Base-by-base conservation (phyloP, 768 basidiomycete species). In the Kwoniella dejecticola region DNA sequence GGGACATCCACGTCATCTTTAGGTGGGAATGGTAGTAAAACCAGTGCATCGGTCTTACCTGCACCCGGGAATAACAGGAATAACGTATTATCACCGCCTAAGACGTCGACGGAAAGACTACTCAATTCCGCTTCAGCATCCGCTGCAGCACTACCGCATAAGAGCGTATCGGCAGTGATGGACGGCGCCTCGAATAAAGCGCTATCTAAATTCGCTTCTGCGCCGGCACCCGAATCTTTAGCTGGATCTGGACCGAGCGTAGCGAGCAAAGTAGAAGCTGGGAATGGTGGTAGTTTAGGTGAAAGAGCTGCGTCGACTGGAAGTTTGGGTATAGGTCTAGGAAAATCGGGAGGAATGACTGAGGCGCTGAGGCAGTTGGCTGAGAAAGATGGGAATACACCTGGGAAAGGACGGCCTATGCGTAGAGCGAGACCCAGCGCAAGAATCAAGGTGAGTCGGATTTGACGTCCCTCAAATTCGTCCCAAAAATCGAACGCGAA, bases 81-180 rank as follows among this genome's bases (percentile, higher is more conserved):
- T 29, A 56, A 64, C 49, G 57, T 55, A 6, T 55, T 73, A 8
- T 73, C 71, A 17, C 71, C 71, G 2, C 71, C 71, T 5, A 67
- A 64, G 36, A 31, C 42, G 2, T 55, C 65, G 40, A 68, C 71
- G 2, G 66, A 64, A 33, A 57, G 71, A 8, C 6, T 60, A 27
- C 52, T 73, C 13, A 73, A 73, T 41, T 55, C 52, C 17, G 59
- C 59, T 24, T 21, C 12, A 13, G 17, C 58, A 17, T 29, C 44
- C 17, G 56, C 66, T 12, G n/a, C n/a, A 36, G 33, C 33, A 60
- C 26, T 48, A 48, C 57, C 5, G 58, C 65, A 12, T 17, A 21
- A n/a, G 17, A 27, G 29, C 12, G 41, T 19, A n/a, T 19, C 47
- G 21, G 24, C 15, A 42, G 19, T 42, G 19, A 42, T 19, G 8